Base-by-base conservation (phyloP, 106 monocot genomes). In the Chionographis japonica region DNA sequence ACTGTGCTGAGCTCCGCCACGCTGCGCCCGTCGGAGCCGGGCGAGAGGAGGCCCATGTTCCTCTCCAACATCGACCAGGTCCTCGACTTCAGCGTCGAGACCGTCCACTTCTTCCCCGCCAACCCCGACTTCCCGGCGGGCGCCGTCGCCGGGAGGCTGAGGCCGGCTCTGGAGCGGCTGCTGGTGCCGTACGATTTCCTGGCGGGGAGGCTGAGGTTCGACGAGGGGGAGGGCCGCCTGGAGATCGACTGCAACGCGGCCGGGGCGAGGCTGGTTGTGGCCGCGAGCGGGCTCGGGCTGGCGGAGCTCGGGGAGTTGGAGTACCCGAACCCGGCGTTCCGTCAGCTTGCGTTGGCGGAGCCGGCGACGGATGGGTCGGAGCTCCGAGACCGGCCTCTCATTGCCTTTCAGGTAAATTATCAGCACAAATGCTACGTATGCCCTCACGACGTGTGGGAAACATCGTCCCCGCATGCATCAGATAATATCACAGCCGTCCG, bases 61-160 rank as follows among this genome's bases (percentile, higher is more conserved):
- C 80, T 88, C 66, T 74, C 87, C 14, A 84, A 84, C 87, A 84
- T 88, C 27, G 87, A 88, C 77, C 82, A 84, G 56, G 58, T 78
- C 35, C 75, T 88, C 37, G 78, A 83, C 65, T 84, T 88, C 74
- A 50, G 60, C 36, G 78, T 88, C 10, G 74, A 78, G 6, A 74
- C 84, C 3, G 68, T 88, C 51, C 72, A 77, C 53, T 88, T 88
- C 77, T 88, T 88, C 83, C 27, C 41, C 6, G 68, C 74, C 4
- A 68, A 40, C 2, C 56, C 58, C 9, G 54, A 63, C 17, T 77
- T 71, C 63, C 40, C 77, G 2, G 10, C 54, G 0, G 56, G 66
- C 17, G 4, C 13, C 4, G 68, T 78, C 5, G 63, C 16, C 15
- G 67, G 74, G 60, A 83, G 35, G 61, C 40, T 77, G 3, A 51